Evolutionary conservation across 2,329 filamentous ascomycete species (phyloP).

Genomic region (Fusarium compactum): DNA sequence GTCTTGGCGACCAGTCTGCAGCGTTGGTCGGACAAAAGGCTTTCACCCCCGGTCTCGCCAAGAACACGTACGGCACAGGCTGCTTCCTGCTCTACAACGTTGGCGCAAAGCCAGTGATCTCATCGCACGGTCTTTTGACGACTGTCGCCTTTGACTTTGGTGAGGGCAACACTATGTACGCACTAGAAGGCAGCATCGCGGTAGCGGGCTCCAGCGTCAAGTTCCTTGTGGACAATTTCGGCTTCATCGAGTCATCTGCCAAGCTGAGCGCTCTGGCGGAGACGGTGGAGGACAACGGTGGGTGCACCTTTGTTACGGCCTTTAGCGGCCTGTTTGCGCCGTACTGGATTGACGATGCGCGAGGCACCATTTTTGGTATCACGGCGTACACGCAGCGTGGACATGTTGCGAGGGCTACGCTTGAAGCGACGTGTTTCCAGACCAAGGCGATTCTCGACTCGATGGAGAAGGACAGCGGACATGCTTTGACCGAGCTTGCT

Average conservation of each 20-base stretch:
- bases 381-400: slow-evolving; percentile 81
- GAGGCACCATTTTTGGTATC: slow-evolving; percentile 83
- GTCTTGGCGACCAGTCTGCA: slow-evolving; percentile 84
- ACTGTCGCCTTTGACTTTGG: slow-evolving; percentile 85
- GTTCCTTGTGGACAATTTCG: slow-evolving; percentile 70
- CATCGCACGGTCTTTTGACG: slow-evolving; percentile 78
- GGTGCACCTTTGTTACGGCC: slow-evolving; percentile 81
- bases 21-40: slow-evolving; percentile 84
- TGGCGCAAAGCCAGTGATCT: slow-evolving; percentile 82
- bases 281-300: slow-evolving; percentile 74
- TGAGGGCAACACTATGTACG: slow-evolving; percentile 74
- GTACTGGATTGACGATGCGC: slow-evolving; percentile 87
- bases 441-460: slow-evolving; percentile 84
- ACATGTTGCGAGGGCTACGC: slow-evolving; percentile 82
- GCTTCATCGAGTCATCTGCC: slow-evolving; percentile 63
- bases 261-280: slow-evolving; percentile 61
- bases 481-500: slow-evolving; percentile 76
- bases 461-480: slow-evolving; percentile 84
- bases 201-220: slow-evolving; percentile 82
- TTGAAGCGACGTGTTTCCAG: slow-evolving; percentile 86
- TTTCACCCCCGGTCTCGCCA: slow-evolving; percentile 80
- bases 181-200: slow-evolving; percentile 81
- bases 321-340: slow-evolving; percentile 86
- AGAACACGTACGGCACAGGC: slow-evolving; percentile 89
- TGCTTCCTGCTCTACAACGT: slow-evolving; percentile 89